Evolutionary conservation across 75 land plant species (phyloP).

Genomic region (Isoetes taiwanensis): DNA sequence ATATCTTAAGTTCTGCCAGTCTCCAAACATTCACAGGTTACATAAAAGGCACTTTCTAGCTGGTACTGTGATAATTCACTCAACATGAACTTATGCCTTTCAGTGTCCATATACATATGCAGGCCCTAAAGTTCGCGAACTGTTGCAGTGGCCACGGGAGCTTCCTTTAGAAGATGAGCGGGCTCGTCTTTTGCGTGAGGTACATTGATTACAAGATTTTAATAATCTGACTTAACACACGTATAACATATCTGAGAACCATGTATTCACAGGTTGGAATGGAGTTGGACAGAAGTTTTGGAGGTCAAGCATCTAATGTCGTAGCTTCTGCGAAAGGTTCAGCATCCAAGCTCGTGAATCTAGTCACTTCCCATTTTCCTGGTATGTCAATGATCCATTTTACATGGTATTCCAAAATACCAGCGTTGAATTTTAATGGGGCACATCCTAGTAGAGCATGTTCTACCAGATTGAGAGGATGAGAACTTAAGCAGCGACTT

Average conservation of each 20-base stretch:
- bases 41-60: not conserved
- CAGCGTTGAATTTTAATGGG: too few relatives aligned
- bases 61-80: not conserved
- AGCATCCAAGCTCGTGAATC: conserved; percentile 61
- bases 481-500: too few relatives aligned
- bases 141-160: conserved; percentile 86
- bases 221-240: not conserved
- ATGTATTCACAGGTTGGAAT: conserved; percentile 46
- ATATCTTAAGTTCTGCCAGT: conserved; percentile 74
- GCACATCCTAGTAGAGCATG: too few relatives aligned
- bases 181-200: conserved; percentile 84
- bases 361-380: conserved; percentile 72
- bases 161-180: conserved; percentile 98
- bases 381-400: conserved; percentile 32
- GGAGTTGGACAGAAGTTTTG: conserved; percentile 73
- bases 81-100: not conserved
- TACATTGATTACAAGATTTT: conserved; percentile 5
- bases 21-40: conserved; percentile 61
- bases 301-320: conserved; percentile 73
- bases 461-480: too few relatives aligned
- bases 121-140: conserved; percentile 66
- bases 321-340: conserved; percentile 68
- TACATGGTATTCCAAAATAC: too few relatives aligned
- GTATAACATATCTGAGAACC: not conserved
- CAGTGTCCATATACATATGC: not conserved